A percentile compares a stretch with the other conserved stretches of the same genome.
phyloP scores from a whole-genome alignment of 2,329 filamentous ascomycete species.

The Zalaria obscura region DNA sequence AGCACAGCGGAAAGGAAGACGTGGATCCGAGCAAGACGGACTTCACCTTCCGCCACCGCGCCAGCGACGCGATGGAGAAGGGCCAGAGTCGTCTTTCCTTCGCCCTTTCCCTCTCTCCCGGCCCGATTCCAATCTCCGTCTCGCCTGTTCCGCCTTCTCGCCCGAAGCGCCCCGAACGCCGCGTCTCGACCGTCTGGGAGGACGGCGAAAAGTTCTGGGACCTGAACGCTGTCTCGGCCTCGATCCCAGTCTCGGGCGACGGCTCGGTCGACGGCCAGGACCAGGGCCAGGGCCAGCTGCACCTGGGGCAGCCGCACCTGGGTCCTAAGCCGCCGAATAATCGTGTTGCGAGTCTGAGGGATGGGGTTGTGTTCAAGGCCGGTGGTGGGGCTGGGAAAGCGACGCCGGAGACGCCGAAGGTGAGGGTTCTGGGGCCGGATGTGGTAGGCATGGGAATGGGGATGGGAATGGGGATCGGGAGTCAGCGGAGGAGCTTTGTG shows the following conservation, averaged over 20 bases:
- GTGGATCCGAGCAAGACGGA: no score
- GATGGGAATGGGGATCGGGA: no score
- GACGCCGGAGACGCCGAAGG: not conserved
- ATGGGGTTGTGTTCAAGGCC: no score
- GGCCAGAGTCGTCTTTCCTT: not conserved
- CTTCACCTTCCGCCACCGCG: no score
- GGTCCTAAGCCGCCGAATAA: no score
- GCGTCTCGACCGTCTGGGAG: constrained; percentile 26
- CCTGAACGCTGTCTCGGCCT: not conserved
- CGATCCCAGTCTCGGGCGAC: not conserved
- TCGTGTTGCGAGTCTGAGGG: no score
- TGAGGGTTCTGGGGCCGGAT: not conserved
- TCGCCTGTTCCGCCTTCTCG: not conserved
- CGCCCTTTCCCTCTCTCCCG: no score
- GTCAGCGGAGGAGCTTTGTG: not conserved
- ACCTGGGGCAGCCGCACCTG: no score
- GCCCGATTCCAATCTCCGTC: no score
- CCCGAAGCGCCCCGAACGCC: constrained; percentile 19
- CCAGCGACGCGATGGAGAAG: not conserved
- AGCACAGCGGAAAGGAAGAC: no score
- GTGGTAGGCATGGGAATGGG: no score
- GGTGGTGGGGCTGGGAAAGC: no score
- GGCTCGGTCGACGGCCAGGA: not conserved
- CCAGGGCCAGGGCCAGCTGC: not conserved
- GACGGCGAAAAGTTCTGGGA: constrained; percentile 18